Evolutionary conservation across 2,329 filamentous ascomycete genomes (phyloP).

Genomic region (Aspergillus ochraceoroseus): DNA sequence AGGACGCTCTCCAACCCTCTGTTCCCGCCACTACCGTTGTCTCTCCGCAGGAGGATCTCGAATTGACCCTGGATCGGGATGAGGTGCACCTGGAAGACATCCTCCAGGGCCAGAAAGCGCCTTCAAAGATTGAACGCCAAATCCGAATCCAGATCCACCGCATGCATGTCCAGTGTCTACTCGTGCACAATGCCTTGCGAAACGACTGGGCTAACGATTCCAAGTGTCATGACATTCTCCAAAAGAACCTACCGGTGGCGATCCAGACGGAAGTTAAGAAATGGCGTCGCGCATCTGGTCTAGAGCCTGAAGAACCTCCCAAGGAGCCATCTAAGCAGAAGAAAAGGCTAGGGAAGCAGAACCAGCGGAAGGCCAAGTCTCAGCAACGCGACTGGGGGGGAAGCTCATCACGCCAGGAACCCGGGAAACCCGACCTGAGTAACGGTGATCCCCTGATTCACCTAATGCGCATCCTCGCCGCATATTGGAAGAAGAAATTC

Average conservation of each 20-base stretch:
- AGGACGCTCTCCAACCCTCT: constrained; percentile 49
- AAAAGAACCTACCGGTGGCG: constrained; percentile 65
- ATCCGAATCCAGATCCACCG: constrained; percentile 77
- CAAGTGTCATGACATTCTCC: constrained; percentile 68
- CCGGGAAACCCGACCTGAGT: constrained; percentile 69
- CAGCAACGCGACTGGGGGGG: constrained; percentile 63
- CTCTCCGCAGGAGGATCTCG: constrained; percentile 60
- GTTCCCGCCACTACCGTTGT: constrained; percentile 39
- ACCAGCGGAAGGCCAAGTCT: constrained; percentile 30
- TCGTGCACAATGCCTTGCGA: constrained; percentile 83
- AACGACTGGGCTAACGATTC: constrained; percentile 80
- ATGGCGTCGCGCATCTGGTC: constrained; percentile 65
- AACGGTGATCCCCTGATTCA: constrained; percentile 74
- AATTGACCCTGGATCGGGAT: constrained; percentile 59
- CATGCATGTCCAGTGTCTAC: constrained; percentile 77
- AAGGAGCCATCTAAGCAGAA: constrained; percentile 34
- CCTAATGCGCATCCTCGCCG: constrained; percentile 68
- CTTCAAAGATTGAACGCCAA: constrained; percentile 75
- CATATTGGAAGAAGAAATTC: constrained; percentile 87
- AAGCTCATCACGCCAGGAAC: constrained; percentile 64
- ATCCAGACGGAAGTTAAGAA: constrained; percentile 68
- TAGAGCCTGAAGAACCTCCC: constrained; percentile 47
- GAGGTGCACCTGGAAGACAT: constrained; percentile 58
- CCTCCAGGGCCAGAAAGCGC: constrained; percentile 69
- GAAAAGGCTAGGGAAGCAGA: constrained; percentile 35